phyloP scores from a whole-genome alignment of 2,329 filamentous ascomycete genomes.

The Clathrospora elynae region DNA sequence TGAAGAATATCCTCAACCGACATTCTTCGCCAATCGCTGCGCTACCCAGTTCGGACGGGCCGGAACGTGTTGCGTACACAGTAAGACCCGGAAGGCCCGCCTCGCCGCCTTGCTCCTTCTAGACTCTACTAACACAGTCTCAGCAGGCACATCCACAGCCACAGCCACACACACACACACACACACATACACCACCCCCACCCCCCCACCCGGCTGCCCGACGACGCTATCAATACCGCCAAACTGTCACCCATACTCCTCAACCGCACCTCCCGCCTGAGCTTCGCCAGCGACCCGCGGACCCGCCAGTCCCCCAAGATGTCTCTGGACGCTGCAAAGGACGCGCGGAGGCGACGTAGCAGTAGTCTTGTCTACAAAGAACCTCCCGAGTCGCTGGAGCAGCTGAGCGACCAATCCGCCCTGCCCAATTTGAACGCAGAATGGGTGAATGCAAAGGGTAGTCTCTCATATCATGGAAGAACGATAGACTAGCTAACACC shows the following conservation, averaged over 20 bases:
- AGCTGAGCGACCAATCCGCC: constrained; percentile 93
- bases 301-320: constrained; percentile 47
- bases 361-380: constrained; percentile 99
- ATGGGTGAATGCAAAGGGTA: constrained; percentile 99
- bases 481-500: constrained; percentile 16
- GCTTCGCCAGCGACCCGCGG: constrained; percentile 81
- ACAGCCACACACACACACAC: background rate
- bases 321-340: constrained; percentile 53
- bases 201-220: constrained; percentile 7
- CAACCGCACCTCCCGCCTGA: constrained; percentile 75
- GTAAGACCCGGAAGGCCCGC: constrained; percentile 35
- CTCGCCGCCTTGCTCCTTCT: constrained; percentile 16
- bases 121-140: too few relatives aligned
- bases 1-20: constrained; percentile 10
- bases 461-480: background rate
- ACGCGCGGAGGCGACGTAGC: constrained; percentile 84
- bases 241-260: constrained; percentile 94
- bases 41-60: constrained; percentile 32
- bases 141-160: background rate
- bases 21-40: constrained; percentile 30
- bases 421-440: constrained; percentile 96
- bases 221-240: constrained; percentile 69
- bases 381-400: constrained; percentile 93
- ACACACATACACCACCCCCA: constrained; percentile 5
- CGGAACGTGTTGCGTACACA: constrained; percentile 38